Percentiles rank a stretch among this genome's conserved stretches.
Conservation (phyloP, 176 grass and related monocot genomes). For the Carex parvula region DNA sequence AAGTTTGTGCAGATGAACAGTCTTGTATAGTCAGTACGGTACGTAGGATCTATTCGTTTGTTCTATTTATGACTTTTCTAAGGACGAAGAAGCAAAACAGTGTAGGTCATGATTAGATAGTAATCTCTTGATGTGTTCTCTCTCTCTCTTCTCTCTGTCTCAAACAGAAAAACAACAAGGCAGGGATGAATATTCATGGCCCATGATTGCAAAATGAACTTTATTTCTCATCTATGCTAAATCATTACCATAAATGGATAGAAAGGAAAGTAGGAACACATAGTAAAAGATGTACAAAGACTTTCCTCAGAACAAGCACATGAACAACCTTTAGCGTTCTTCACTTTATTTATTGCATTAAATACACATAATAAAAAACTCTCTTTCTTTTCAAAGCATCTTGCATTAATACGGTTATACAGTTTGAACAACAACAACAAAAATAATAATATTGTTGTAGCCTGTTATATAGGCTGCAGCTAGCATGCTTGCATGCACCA, state of each 20-base stretch:
- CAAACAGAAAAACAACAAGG: not conserved
- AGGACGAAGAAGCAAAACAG: conserved; percentile 20
- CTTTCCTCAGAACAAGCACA: not conserved
- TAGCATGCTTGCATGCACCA: not conserved
- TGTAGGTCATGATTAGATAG: not conserved
- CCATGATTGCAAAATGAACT: conserved; percentile 36
- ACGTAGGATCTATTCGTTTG: not conserved
- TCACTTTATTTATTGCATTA: conserved; percentile 22
- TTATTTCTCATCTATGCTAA: conserved; percentile 15
- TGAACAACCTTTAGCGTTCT: conserved; percentile 9
- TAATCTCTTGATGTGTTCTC: not conserved
- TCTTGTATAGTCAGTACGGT: conserved; percentile 8
- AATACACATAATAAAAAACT: conserved; percentile 13
- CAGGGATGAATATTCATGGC: conserved; percentile 18
- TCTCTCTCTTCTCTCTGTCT: conserved; percentile 5
- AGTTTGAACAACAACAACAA: too few species aligned
- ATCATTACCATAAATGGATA: conserved; percentile 26
- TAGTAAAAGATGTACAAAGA: conserved; percentile 18
- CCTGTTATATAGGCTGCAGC: too few species aligned
- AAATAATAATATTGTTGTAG: too few species aligned
- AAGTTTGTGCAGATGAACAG: conserved; percentile 18
- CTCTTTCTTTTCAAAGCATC: not conserved
- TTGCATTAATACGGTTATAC: not conserved
- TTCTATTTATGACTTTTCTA: not conserved
- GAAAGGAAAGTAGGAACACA: not conserved